phyloP scores from a whole-genome alignment of 1,284 basidiomycete genomes.

The Sporisorium graminicola region DNA sequence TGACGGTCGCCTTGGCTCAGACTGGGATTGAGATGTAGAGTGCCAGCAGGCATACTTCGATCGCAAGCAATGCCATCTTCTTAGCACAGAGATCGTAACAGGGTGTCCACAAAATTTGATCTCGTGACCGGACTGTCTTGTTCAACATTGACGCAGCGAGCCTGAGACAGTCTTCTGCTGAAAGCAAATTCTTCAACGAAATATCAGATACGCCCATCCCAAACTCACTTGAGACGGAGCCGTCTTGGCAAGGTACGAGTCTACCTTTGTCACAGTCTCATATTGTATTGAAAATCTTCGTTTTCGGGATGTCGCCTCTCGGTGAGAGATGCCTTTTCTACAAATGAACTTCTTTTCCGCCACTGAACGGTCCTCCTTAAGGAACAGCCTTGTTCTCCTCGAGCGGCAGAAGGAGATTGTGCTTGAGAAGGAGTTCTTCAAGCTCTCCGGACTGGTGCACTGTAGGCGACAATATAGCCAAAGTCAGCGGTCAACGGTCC shows the following conservation, averaged over 20 bases:
- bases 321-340: neutral
- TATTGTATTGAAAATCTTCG: too few relatives aligned
- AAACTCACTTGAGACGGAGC: too few relatives aligned
- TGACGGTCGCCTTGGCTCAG: slow-evolving; percentile 65
- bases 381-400: slow-evolving; percentile 29
- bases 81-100: neutral
- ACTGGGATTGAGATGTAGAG: slow-evolving; percentile 58
- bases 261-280: too few relatives aligned
- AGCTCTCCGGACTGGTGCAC: slow-evolving; percentile 97
- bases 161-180: neutral
- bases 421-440: slow-evolving; percentile 78
- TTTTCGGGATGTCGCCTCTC: neutral
- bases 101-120: neutral
- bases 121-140: neutral
- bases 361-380: neutral
- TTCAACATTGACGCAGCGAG: neutral
- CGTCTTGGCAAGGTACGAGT: too few relatives aligned
- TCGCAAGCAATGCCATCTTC: neutral
- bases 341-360: neutral
- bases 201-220: too few relatives aligned
- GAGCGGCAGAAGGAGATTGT: slow-evolving; percentile 45
- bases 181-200: too few relatives aligned
- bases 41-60: neutral
- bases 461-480: slow-evolving; percentile 9
- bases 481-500: neutral